phyloP scores from a whole-genome alignment of 441 rosid genomes.

The Euphorbia corollata region DNA sequence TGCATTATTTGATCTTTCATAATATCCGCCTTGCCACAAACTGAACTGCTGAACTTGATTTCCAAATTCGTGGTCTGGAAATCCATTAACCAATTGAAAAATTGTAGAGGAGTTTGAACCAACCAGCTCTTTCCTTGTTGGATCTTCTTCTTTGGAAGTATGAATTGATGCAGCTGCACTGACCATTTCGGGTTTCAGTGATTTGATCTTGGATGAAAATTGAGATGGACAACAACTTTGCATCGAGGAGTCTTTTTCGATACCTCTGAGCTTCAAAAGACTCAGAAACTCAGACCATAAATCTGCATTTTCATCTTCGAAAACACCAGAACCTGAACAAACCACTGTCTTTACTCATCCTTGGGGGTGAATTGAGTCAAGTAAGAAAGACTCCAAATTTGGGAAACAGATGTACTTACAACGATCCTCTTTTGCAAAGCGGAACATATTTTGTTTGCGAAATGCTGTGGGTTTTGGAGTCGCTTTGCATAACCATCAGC shows the following conservation, averaged over 20 bases:
- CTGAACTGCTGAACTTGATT: slow-evolving; percentile 48
- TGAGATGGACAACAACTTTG: slow-evolving; percentile 71
- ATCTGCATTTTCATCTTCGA: slow-evolving; percentile 47
- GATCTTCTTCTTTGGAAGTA: slow-evolving; percentile 75
- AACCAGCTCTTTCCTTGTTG: slow-evolving; percentile 65
- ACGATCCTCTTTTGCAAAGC: slow-evolving; percentile 66
- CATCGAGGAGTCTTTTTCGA: slow-evolving; percentile 24
- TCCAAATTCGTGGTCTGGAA: slow-evolving; percentile 57
- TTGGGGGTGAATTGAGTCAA: slow-evolving; percentile 34
- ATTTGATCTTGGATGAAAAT: slow-evolving; percentile 28
- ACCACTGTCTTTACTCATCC: slow-evolving; percentile 50
- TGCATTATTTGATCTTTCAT: slow-evolving; percentile 28
- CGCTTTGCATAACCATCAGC: slow-evolving; percentile 77
- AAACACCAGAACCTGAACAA: slow-evolving; percentile 71
- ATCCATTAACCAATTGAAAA: slow-evolving; percentile 73
- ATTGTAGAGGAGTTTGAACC: slow-evolving; percentile 58
- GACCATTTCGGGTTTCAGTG: slow-evolving; percentile 46
- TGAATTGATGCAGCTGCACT: slow-evolving; percentile 62
- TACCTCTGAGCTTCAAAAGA: slow-evolving; percentile 60
- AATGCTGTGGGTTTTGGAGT: slow-evolving; percentile 79
- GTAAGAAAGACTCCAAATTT: slow-evolving; percentile 37
- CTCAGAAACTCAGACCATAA: slow-evolving; percentile 62
- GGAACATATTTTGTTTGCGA: slow-evolving; percentile 67
- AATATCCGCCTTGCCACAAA: slow-evolving; percentile 24
- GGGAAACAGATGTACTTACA: slow-evolving; percentile 79